Percentiles rank a stretch among this genome's conserved stretches.
phyloP scores from a whole-genome alignment of 2,329 filamentous ascomycete genomes.

The Fusarium denticulatum region DNA sequence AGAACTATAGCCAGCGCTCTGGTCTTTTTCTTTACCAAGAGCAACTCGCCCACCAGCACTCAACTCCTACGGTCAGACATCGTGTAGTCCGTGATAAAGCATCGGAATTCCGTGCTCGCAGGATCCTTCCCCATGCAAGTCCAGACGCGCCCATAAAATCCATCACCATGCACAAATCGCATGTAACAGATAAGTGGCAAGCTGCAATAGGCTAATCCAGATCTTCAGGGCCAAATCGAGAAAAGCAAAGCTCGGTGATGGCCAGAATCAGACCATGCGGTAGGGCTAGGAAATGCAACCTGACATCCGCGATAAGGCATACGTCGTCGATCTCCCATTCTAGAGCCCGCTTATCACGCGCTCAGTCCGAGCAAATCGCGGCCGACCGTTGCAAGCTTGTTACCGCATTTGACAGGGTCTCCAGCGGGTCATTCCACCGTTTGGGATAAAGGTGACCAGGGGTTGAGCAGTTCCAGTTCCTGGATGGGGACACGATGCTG shows the following conservation, averaged over 20 bases:
- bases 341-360: slow-evolving; percentile 6
- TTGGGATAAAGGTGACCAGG: neutral
- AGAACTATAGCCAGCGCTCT: neutral
- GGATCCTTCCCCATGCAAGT: neutral
- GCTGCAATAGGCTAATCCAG: neutral
- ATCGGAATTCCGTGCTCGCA: neutral
- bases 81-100: neutral
- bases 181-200: neutral
- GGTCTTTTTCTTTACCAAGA: rapidly evolving
- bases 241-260: neutral
- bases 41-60: neutral
- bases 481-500: neutral
- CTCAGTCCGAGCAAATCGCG: neutral
- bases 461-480: neutral
- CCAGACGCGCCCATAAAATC: neutral
- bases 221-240: neutral
- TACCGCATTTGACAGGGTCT: neutral
- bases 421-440: neutral
- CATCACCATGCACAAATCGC: neutral
- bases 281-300: slow-evolving; percentile 13
- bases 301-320: slow-evolving; percentile 4
- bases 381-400: neutral
- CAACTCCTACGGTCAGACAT: neutral
- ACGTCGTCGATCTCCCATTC: slow-evolving; percentile 9
- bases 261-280: neutral